These are phyloP conservation scores for Groenewaldozyma sp. DNA, from an alignment of 1,139 yeast species.

Conservation along the genomic window DNA sequence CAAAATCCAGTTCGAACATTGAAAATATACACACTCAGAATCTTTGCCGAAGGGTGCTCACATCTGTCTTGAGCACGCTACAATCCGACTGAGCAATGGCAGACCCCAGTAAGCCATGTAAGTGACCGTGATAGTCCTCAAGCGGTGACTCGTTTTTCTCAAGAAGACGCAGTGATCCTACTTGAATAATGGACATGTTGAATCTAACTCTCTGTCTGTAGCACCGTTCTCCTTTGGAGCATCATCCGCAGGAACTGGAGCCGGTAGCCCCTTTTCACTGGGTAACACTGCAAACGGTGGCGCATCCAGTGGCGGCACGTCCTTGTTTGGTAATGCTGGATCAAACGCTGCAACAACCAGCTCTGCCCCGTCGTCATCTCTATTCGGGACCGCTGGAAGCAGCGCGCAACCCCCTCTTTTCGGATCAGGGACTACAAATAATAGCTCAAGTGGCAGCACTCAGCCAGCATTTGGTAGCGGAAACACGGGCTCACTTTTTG, in stretches of 20 bases:
- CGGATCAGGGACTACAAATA: background rate
- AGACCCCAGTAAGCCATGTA: too few species aligned
- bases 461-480: background rate
- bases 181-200: background rate
- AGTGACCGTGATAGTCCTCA: too few species aligned
- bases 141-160: too few species aligned
- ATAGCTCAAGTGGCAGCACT: background rate
- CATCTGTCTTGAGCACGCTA: too few species aligned
- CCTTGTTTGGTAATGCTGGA: background rate
- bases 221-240: constrained; percentile 3
- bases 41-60: too few species aligned
- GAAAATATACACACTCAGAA: too few species aligned
- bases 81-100: too few species aligned
- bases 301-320: background rate
- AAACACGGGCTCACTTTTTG: background rate
- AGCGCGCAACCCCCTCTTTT: background rate
- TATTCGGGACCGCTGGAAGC: background rate
- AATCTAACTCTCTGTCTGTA: background rate
- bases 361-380: background rate
- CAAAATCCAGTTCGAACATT: too few species aligned
- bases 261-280: too few species aligned
- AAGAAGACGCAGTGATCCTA: too few species aligned
- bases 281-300: too few species aligned
- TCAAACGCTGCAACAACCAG: background rate
- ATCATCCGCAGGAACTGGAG: background rate